phyloP scores from a whole-genome alignment of 805 yeast genomes.

The Pichia occidentalis region DNA sequence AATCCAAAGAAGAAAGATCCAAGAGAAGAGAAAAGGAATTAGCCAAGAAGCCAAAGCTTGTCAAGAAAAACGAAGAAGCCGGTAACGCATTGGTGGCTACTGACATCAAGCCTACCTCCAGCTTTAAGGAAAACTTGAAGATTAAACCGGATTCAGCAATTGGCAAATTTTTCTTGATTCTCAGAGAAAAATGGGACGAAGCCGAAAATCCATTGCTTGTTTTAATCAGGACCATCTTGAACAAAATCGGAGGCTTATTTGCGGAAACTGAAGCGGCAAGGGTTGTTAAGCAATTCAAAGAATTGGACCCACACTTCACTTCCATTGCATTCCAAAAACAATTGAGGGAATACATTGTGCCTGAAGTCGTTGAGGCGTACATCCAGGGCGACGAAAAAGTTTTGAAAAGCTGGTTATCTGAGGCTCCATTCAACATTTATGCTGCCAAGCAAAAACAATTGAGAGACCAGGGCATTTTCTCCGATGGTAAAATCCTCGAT shows the following conservation, averaged over 20 bases:
- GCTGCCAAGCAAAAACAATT: constrained; percentile 89
- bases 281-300: constrained; percentile 78
- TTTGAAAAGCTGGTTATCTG: constrained; percentile 87
- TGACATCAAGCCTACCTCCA: constrained; percentile 56
- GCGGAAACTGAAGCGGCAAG: constrained; percentile 95
- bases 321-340: constrained; percentile 73
- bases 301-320: constrained; percentile 85
- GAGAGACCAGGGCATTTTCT: constrained; percentile 81
- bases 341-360: constrained; percentile 85
- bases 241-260: constrained; percentile 79
- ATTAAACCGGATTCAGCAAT: constrained; percentile 61
- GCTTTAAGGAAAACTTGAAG: constrained; percentile 49
- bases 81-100: constrained; percentile 81
- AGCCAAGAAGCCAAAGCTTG: constrained; percentile 52
- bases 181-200: constrained; percentile 81
- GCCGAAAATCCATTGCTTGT: constrained; percentile 88
- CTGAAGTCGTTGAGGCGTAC: constrained; percentile 93
- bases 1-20: constrained; percentile 75
- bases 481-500: constrained; percentile 88
- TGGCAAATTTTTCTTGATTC: constrained; percentile 55
- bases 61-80: constrained; percentile 73
- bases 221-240: constrained; percentile 68
- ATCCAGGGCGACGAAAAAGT: constrained; percentile 82
- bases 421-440: constrained; percentile 94
- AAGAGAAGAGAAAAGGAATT: constrained; percentile 59